phyloP scores from a whole-genome alignment of 768 basidiomycete genomes.

The Boletus eberwhitei region DNA sequence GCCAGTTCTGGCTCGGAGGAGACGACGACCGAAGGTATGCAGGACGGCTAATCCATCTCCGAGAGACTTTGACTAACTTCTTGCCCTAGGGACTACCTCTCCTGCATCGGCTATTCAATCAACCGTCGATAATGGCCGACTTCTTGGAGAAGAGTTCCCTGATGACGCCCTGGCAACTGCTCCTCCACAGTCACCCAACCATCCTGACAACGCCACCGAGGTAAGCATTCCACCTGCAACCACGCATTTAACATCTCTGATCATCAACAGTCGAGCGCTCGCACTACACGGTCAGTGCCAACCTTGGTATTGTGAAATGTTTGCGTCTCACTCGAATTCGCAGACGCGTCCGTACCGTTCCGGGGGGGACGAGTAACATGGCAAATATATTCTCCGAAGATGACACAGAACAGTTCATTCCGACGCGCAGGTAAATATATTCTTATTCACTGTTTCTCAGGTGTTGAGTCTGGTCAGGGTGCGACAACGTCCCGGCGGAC shows the following conservation, averaged over 20 bases:
- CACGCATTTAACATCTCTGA: background rate
- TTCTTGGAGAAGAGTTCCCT: constrained; percentile 38
- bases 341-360: constrained; percentile 34
- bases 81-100: constrained; percentile 8
- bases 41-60: background rate
- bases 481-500: constrained; percentile 63
- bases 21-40: constrained; percentile 22
- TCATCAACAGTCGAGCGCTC: background rate
- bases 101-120: constrained; percentile 5
- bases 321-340: constrained; percentile 9
- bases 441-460: background rate
- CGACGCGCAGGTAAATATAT: constrained; percentile 57
- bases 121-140: background rate
- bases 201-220: background rate
- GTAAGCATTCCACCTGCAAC: background rate
- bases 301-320: background rate
- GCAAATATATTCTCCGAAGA: constrained; percentile 45
- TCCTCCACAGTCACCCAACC: constrained; percentile 35
- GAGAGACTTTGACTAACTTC: background rate
- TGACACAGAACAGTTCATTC: constrained; percentile 50
- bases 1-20: constrained; percentile 20
- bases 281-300: constrained; percentile 48
- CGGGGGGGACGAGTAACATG: constrained; percentile 30
- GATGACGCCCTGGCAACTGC: constrained; percentile 61
- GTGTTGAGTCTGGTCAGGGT: constrained; percentile 41